A percentile compares a stretch with the other conserved stretches of the same genome.
These are phyloP conservation scores for Circinella umbellata DNA, from an alignment of 371 early-diverging fungal species.

Conservation along the genomic window DNA sequence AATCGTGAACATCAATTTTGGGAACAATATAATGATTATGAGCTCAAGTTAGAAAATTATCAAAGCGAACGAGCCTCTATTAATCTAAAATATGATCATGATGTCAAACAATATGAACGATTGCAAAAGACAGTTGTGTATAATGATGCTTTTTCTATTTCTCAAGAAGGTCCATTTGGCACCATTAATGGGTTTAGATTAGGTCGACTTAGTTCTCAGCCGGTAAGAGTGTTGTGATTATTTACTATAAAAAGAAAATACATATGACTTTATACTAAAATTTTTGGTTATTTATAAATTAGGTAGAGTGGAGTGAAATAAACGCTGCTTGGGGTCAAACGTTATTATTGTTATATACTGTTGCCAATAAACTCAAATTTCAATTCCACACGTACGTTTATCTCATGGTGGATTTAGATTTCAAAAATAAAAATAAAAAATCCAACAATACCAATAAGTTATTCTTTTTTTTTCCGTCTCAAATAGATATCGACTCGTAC, in stretches of 20 bases:
- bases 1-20: conserved; percentile 68
- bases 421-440: neutral
- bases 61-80: conserved; percentile 83
- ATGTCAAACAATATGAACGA: conserved; percentile 76
- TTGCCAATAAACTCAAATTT: conserved; percentile 84
- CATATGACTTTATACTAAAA: neutral
- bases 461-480: neutral
- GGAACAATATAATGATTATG: conserved; percentile 79
- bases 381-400: conserved; percentile 73
- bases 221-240: conserved; percentile 39
- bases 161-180: conserved; percentile 86
- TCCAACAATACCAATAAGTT: neutral
- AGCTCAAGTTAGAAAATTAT: conserved; percentile 62
- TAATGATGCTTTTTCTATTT: conserved; percentile 91
- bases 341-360: conserved; percentile 82
- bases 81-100: conserved; percentile 79
- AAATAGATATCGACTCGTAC: conserved; percentile 78
- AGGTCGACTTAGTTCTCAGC: conserved; percentile 79
- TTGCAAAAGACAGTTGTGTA: conserved; percentile 92
- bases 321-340: conserved; percentile 97
- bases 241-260: neutral
- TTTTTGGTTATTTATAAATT: neutral
- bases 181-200: conserved; percentile 94
- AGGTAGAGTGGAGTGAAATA: conserved; percentile 95
- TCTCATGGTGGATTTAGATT: neutral